A percentile compares a stretch with the other conserved stretches of the same genome.
Evolutionary conservation across 208 protist genomes (phyloP).

Genomic region (Trypanosoma cruzi): DNA sequence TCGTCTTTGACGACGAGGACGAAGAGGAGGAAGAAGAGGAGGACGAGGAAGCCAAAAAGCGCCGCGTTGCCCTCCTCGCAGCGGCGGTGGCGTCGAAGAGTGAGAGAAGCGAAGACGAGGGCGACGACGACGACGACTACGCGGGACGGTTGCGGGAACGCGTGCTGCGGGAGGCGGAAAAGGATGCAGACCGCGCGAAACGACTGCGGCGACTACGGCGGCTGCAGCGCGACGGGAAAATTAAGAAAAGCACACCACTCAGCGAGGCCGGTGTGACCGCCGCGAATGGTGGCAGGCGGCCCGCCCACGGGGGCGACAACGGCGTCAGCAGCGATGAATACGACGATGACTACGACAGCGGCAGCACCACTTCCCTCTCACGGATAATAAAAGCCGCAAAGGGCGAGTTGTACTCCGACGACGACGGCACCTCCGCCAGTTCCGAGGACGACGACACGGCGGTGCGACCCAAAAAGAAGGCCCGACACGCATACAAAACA

Average conservation of each 20-base stretch:
- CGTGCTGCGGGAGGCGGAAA: slow-evolving; percentile 41
- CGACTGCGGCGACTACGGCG: slow-evolving; percentile 77
- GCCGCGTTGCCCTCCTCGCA: background rate
- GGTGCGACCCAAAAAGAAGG: slow-evolving; percentile 24
- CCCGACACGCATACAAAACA: background rate
- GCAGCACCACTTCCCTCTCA: slow-evolving; percentile 28
- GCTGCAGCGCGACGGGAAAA: slow-evolving; percentile 62
- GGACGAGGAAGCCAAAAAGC: background rate
- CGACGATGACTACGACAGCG: slow-evolving; percentile 35
- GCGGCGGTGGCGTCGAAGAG: background rate
- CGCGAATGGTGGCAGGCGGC: background rate
- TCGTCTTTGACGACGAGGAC: slow-evolving; percentile 66
- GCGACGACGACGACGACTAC: slow-evolving; percentile 33
- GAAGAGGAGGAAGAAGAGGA: slow-evolving; percentile 56
- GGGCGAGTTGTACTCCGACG: slow-evolving; percentile 39
- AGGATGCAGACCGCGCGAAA: slow-evolving; percentile 71
- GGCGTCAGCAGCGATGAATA: slow-evolving; percentile 29
- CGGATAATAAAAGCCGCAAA: slow-evolving; percentile 35
- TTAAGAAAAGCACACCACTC: slow-evolving; percentile 66
- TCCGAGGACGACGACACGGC: slow-evolving; percentile 28
- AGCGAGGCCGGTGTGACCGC: slow-evolving; percentile 49
- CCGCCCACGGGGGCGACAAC: slow-evolving; percentile 21
- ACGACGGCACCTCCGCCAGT: slow-evolving; percentile 27
- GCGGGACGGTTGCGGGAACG: slow-evolving; percentile 51
- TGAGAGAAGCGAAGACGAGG: background rate